phyloP scores from a whole-genome alignment of 2,329 filamentous ascomycete species.

The Lachnellula hyalina region DNA sequence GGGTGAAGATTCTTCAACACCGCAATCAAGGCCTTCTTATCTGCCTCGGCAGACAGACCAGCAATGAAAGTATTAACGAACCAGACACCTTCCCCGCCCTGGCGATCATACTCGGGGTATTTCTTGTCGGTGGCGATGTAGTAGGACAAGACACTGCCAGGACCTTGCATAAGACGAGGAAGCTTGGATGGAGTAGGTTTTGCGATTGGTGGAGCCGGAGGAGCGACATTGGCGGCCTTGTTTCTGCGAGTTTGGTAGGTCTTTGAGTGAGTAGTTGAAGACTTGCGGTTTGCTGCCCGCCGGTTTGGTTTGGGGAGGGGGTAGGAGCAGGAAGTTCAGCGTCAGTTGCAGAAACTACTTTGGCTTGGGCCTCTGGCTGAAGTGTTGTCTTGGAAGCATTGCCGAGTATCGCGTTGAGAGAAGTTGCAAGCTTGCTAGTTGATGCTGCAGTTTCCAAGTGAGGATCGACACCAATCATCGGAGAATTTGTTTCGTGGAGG shows the following conservation, averaged over 20 bases:
- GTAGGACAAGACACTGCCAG: not conserved
- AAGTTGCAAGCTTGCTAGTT: no score
- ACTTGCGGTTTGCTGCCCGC: not conserved
- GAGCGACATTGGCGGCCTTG: not conserved
- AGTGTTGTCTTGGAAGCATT: no score
- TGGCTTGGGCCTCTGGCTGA: not conserved
- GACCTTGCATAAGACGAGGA: slow-evolving; percentile 8
- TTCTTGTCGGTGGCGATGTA: not conserved
- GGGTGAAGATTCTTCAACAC: slow-evolving; percentile 13
- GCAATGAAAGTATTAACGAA: slow-evolving; percentile 20
- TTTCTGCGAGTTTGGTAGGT: slow-evolving; percentile 3
- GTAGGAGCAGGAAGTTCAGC: not conserved
- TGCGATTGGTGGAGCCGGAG: not conserved
- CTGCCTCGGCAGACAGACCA: slow-evolving; percentile 11
- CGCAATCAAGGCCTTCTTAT: slow-evolving; percentile 9
- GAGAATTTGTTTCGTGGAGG: no score
- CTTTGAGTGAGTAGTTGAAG: not conserved
- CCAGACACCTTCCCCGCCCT: slow-evolving; percentile 9
- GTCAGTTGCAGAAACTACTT: not conserved
- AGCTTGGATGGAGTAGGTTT: not conserved
- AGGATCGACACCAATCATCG: no score
- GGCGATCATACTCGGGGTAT: slow-evolving; percentile 2
- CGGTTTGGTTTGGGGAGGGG: not conserved
- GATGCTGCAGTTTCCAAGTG: no score
- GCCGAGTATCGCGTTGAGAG: no score